Base-by-base conservation (phyloP, 495 filamentous ascomycete species). In the Lindgomyces ingoldianus region DNA sequence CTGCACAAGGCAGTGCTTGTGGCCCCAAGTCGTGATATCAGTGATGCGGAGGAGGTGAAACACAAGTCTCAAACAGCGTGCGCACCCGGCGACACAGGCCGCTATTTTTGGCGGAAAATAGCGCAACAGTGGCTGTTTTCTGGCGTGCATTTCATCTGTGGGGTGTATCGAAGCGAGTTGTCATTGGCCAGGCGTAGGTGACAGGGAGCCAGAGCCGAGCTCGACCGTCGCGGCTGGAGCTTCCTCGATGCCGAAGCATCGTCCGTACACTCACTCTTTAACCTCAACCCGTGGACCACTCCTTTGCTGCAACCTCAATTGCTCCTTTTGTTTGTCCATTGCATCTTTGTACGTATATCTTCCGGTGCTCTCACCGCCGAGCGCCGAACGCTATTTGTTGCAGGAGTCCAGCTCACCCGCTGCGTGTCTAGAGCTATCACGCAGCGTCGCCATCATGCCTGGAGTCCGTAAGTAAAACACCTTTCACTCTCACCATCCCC, bases 381-480 rank as follows among this genome's bases (percentile, higher is more conserved):
- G 11, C 11, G 29, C n/a, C n/a, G 9, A 44, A 27, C 14, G 33
- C 33, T 14, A 39, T 39, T 39, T 19, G 18, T 44, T 62, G 19
- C 10, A 22, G n/a, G 26, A 29, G 45, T 12, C 49, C 39, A 18
- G 16, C 36, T 47, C 4, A 67, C 36, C 24, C 11, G 4, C 25
- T 33, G 19, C 25, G 1, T 4, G 1, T 16, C 16, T 16, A 59
- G 41, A 9, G 24, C 8, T 53, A 27, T 36, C 21, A 6, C 10
- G 24, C 48, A 59, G 39, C 56, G 24, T 30, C 18, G 54, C 52
- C 47, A 67, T 47, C 44, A 72, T 72, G 70, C 70, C 70, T 61
- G 70, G 70, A 29, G 70, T 72, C 33, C 70, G 70, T 72, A 69
- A 67, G 70, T 61, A 4, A 10, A n/a, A n/a, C 24, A n/a, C 10